Conservation (phyloP, 768 basidiomycete species). For the Suillus occidentalis region DNA sequence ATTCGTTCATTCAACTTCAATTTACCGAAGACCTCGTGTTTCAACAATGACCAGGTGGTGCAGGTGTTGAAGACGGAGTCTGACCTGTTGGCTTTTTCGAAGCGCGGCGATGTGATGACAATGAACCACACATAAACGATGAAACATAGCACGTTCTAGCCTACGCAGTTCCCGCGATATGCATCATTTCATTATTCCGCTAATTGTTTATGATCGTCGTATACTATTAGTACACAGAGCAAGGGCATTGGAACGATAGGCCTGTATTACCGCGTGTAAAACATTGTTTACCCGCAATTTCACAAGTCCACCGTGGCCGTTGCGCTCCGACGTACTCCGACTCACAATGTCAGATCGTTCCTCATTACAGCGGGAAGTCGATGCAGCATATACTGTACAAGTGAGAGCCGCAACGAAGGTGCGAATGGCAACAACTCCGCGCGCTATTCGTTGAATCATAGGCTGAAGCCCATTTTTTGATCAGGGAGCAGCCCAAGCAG, state of each 20-base stretch:
- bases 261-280: too few relatives aligned
- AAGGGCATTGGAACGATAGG: neutral
- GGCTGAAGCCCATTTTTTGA: slow-evolving; percentile 18
- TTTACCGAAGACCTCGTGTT: slow-evolving; percentile 32
- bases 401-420: slow-evolving; percentile 59
- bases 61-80: slow-evolving; percentile 38
- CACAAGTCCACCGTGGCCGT: neutral
- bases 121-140: neutral
- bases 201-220: neutral
- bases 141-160: neutral
- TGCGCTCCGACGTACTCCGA: neutral
- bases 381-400: slow-evolving; percentile 60
- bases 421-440: slow-evolving; percentile 21
- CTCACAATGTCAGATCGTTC: slow-evolving; percentile 32
- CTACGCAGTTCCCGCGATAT: neutral
- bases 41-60: slow-evolving; percentile 34
- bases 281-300: neutral
- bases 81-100: slow-evolving; percentile 39
- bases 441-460: neutral
- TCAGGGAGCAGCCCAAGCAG: slow-evolving; percentile 56
- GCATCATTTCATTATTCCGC: neutral
- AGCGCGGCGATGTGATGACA: slow-evolving; percentile 24
- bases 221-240: neutral
- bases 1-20: slow-evolving; percentile 1
- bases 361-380: slow-evolving; percentile 52